Evolutionary conservation across 2,329 filamentous ascomycete genomes (phyloP), one percentile per base, ranked within the genome.

Genomic region (Escovopsis weberi): DNA sequence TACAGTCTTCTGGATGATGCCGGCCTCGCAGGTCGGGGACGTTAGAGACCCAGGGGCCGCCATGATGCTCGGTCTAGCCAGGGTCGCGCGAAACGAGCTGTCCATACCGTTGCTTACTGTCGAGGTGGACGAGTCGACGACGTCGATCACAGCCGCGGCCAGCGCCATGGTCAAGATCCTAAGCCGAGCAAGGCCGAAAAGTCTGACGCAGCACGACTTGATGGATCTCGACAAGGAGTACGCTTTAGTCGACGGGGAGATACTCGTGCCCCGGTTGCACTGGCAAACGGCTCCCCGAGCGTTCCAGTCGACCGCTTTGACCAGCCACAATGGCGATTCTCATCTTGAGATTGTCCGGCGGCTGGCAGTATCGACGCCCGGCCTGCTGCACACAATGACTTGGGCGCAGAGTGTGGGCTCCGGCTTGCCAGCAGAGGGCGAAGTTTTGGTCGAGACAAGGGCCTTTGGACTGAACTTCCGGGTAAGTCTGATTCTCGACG

Each of bases 401-500:
- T 46, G 44, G 41, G 35, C 12, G 26, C 41, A 43, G 8, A 12
- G 4, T 23, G 18, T 23, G 7, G 28, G 12, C 26, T 15, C 12
- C 37, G 33, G 23, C 36, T 23, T 26, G 2, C 38, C 41, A 2
- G 12, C 28, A n/a, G 12, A 41, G 10, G 41, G 41, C 4, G 30
- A 46, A 26, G 44, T 46, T n/a, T n/a, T 34, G 19, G 41, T 46
- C 19, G 15, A 41, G 35, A 45, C 55, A 1, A 51, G 52, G 37
- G 56, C 60, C 1, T 48, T 50, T 33, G 49, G 50, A 3, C 32
- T 53, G 9, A 53, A 52, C 39, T 53, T 52, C 15, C 49, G 48
- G 39, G 49, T 53, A 37, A 37, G 44, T 39, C 23, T 41, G 23
- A 23, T 23, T 23, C 23, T 6, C 23, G 3, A 23, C 6, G 23